Evolutionary conservation across 1,284 basidiomycete genomes (phyloP), one percentile per base, ranked within the genome.

Genomic region (Abortiporus biennis): DNA sequence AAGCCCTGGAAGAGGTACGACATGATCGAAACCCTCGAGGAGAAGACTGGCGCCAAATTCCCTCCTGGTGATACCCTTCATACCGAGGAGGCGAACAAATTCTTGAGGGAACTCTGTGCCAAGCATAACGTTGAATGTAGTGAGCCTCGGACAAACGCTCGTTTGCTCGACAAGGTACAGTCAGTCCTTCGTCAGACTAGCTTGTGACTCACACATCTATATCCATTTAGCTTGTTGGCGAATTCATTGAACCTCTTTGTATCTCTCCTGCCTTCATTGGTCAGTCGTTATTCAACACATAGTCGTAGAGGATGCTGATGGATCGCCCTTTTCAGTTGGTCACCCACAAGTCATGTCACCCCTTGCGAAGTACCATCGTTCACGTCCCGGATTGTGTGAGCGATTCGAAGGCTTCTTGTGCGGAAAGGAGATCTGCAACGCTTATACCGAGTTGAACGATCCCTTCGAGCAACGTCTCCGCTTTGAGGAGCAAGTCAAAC

Each of bases 291-390:
- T n/a, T n/a, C n/a, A 19, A 3, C 24, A n/a, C n/a, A n/a, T n/a
- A n/a, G n/a, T n/a, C n/a, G n/a, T n/a, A n/a, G n/a, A n/a, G n/a
- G n/a, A n/a, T n/a, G n/a, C n/a, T n/a, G n/a, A n/a, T n/a, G n/a
- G n/a, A n/a, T 9, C 27, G 27, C 9, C 27, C 27, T 29, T 38
- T 9, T 25, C 17, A 85, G 91, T 94, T 48, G 96, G 95, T 20
- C 95, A 99, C 67, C 95, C 95, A 33, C 94, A 98, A 72, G 91
- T 99, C 56, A 99, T 99, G 95, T 97, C 93, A 3, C 95, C 95
- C 6, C 80, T 99, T 17, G 96, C 95, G 62, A 97, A 97, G 71
- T 90, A 87, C 76, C 91, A 96, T 65, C 86, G 93, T 48, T 90
- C 87, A 15, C 82, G 90, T 35, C 87, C 91, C 0, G 96, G 96